A percentile compares a stretch with the other conserved stretches of the same genome.
phyloP scores from a whole-genome alignment of 2,329 filamentous ascomycete genomes.

The Nemania sp. region DNA sequence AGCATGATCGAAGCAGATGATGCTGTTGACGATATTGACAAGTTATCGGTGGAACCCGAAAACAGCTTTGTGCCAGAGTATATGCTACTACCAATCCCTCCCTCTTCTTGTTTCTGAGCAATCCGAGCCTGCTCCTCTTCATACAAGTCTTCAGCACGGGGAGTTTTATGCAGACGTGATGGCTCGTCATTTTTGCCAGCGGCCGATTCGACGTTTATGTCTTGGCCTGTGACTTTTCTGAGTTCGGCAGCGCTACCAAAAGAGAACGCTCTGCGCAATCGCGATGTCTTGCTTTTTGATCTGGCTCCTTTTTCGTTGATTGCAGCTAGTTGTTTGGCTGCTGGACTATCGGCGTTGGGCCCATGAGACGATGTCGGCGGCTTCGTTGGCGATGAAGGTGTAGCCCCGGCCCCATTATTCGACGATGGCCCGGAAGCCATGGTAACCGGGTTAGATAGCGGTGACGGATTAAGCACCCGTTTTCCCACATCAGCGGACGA shows the following conservation, averaged over 20 bases:
- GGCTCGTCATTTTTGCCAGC: conserved; percentile 54
- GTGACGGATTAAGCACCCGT: conserved; percentile 75
- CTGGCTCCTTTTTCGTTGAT: conserved; percentile 83
- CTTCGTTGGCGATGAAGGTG: conserved; percentile 51
- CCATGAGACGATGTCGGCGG: conserved; percentile 48
- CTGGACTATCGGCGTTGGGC: conserved; percentile 70
- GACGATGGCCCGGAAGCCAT: conserved; percentile 67
- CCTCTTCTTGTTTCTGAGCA: conserved; percentile 90
- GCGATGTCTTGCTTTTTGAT: conserved; percentile 85
- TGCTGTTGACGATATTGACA: conserved; percentile 90
- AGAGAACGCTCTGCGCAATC: conserved; percentile 90
- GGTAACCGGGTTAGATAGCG: conserved; percentile 77
- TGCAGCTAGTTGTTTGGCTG: conserved; percentile 86
- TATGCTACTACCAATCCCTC: conserved; percentile 91
- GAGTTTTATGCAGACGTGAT: conserved; percentile 74
- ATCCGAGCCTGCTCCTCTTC: conserved; percentile 93
- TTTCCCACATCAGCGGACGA: conserved; percentile 76
- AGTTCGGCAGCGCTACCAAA: conserved; percentile 97
- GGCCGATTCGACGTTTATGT: conserved; percentile 53
- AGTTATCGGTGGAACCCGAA: conserved; percentile 90
- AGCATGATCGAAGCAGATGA: conserved; percentile 95
- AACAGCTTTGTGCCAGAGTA: conserved; percentile 91
- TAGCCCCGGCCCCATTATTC: conserved; percentile 55
- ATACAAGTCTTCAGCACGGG: conserved; percentile 71
- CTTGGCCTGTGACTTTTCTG: conserved; percentile 76